A percentile compares a stretch with the other conserved stretches of the same genome.
phyloP scores from a whole-genome alignment of 1,284 basidiomycete genomes.

The Athelia psychrophila region DNA sequence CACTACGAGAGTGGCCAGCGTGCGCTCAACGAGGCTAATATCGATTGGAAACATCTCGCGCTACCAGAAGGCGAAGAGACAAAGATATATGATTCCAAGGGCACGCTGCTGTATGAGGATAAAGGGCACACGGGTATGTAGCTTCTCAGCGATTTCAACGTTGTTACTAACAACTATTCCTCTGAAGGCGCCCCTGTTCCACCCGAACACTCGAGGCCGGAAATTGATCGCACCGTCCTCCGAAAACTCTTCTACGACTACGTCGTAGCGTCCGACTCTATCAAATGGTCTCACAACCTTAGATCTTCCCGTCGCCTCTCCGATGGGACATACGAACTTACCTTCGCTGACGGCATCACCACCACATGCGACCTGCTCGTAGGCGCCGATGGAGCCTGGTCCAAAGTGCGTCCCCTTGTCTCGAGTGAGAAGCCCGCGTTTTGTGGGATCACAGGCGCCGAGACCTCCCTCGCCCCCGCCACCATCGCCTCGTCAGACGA shows the following conservation, averaged over 20 bases:
- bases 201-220: constrained; percentile 14
- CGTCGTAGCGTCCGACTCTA: constrained; percentile 7
- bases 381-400: constrained; percentile 47
- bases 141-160: not conserved
- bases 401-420: constrained; percentile 34
- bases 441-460: constrained; percentile 30
- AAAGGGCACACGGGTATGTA: constrained; percentile 4
- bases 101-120: constrained; percentile 14
- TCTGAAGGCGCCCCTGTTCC: not conserved
- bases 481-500: constrained; percentile 14
- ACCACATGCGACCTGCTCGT: constrained; percentile 30
- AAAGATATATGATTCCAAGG: constrained; percentile 22
- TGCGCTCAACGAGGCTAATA: constrained; percentile 24
- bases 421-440: constrained; percentile 28
- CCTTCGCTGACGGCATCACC: constrained; percentile 14
- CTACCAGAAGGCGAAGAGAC: constrained; percentile 22
- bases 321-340: not conserved
- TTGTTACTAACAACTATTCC: not conserved
- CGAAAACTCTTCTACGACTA: constrained; percentile 15
- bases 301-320: not conserved
- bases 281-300: constrained; percentile 19
- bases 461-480: constrained; percentile 20
- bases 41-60: constrained; percentile 23
- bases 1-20: constrained; percentile 31
- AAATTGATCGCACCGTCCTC: constrained; percentile 24